Evolutionary conservation across 2,329 filamentous ascomycete genomes (phyloP), one percentile per base, ranked within the genome.

Genomic region (Neonectria faginata): DNA sequence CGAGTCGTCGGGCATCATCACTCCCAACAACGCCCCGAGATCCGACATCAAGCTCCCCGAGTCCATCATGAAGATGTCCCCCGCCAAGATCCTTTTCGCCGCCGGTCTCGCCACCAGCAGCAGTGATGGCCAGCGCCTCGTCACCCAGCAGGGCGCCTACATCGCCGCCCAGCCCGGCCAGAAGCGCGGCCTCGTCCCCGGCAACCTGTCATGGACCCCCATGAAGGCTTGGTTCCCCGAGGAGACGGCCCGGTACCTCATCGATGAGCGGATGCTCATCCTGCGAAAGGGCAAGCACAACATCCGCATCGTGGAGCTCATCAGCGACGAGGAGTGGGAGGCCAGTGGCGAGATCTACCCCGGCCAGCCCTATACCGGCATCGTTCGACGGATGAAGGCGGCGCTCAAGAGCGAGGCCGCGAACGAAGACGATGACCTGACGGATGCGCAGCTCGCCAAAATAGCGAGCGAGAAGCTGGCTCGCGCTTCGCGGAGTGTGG

Each of bases 261-360:
- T 92, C 18, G 86, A 89, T 65, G 86, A 76, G 61, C 82, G 84
- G 67, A 69, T 90, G 51, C 79, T 91, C 67, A 84, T 91, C 69
- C 79, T 91, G 57, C 86, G 89, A 67, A 87, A 84, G 73, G 88
- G 88, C 68, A 90, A 89, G 79, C 85, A 89, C 77, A 88, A 89
- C 66, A 77, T 91, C 50, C 85, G 87, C 50, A 83, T 90, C 67
- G 81, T 91, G 56, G 81, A 89, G 76, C 80, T 91, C 66, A 79
- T 91, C 31, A 79, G 78, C 65, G 86, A 91, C 72, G 80, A 86
- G 51, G 83, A 84, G 64, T 89, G 85, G 82, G 71, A 77, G 45
- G 72, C 69, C 5, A 83, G 80, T 60, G 86, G 86, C 29, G 62
- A 79, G 66, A 78, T 77, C 18, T 89, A 89, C 74, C 82, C 84